Base-by-base conservation (phyloP, 1,139 yeast species). In the Maudiozyma humilis region DNA sequence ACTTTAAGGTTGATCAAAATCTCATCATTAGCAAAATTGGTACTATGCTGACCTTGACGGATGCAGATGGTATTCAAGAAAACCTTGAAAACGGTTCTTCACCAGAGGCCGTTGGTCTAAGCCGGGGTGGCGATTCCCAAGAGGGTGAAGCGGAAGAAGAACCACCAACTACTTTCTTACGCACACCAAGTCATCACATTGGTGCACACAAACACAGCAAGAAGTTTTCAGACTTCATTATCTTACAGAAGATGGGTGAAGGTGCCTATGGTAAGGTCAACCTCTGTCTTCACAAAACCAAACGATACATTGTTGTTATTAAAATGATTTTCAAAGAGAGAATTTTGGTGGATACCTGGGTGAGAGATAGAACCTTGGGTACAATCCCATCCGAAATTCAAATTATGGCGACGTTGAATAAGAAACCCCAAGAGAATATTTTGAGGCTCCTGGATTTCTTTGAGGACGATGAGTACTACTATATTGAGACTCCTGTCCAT, bases 251-350 rank as follows among this genome's bases (percentile, higher is more conserved):
- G 50, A 77, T 91, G 79, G 98, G 98, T 1, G 94, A 85, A 62
- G 98, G 98, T 36, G 96, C 97, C 0, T 91, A 89, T 58, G 97
- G 97, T 14, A 85, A 86, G 57, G 98, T 91, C 18, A 80, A 83
- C 17, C 70, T 88, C 31, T 95, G 88, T 8, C 76, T 75, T 57
- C 85, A 83, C 56, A 76, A 74, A 39, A 70, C 72, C 19, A 55
- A 60, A 14, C 65, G 66, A 10, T 82, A 85, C 58, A 76, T 73
- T 48, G 80, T 88, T 32, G 88, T 89, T 13, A 75, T 91, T 51
- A 91, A 91, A 63, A 80, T 95, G 54, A 91, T 91, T 40, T 85
- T 86, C 58, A 91, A 91, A 59, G 95, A 88, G 53, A 76, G 95
- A 44, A 91, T 91, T 54, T 69, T 91, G 57, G 96, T 91, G 7